A percentile compares a stretch with the other conserved stretches of the same genome.
phyloP scores from a whole-genome alignment of 164 flowering plant genomes.

The Stephania cephalantha region DNA sequence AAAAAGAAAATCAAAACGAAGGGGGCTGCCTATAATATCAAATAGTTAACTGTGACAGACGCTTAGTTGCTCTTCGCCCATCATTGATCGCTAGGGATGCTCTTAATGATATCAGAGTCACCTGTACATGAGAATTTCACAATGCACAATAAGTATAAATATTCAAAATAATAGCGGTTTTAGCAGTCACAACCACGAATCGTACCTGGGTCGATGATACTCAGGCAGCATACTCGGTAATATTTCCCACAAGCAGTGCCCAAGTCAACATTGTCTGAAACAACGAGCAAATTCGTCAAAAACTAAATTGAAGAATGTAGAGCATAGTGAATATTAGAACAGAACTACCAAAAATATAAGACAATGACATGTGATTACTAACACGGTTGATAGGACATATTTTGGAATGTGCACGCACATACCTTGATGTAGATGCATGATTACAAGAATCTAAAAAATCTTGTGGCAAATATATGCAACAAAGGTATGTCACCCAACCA shows the following conservation, averaged over 20 bases:
- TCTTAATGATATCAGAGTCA: conserved; percentile 48
- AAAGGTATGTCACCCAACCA: too few relatives aligned
- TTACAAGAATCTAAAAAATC: too few relatives aligned
- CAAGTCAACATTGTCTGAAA: conserved; percentile 44
- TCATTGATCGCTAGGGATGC: conserved; percentile 34
- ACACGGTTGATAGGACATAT: too few relatives aligned
- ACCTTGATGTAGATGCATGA: too few relatives aligned
- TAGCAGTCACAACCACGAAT: not conserved
- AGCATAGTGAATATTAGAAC: not conserved
- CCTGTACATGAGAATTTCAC: conserved; percentile 18
- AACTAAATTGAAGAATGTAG: not conserved
- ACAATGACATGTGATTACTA: too few relatives aligned
- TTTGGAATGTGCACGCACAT: too few relatives aligned
- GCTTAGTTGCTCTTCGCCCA: not conserved
- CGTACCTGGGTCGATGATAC: conserved; percentile 36
- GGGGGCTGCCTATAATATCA: too few relatives aligned
- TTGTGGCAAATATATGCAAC: too few relatives aligned
- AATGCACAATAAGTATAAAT: not conserved
- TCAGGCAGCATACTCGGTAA: conserved; percentile 48
- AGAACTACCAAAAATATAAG: too few relatives aligned
- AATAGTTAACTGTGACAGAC: not conserved
- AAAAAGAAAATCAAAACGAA: not conserved
- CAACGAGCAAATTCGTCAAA: not conserved
- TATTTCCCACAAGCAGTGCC: conserved; percentile 59
- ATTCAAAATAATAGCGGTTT: not conserved